These are phyloP conservation scores for Entoloma clypeatum DNA, from an alignment of 1,284 basidiomycete genomes.

Conservation along the genomic window DNA sequence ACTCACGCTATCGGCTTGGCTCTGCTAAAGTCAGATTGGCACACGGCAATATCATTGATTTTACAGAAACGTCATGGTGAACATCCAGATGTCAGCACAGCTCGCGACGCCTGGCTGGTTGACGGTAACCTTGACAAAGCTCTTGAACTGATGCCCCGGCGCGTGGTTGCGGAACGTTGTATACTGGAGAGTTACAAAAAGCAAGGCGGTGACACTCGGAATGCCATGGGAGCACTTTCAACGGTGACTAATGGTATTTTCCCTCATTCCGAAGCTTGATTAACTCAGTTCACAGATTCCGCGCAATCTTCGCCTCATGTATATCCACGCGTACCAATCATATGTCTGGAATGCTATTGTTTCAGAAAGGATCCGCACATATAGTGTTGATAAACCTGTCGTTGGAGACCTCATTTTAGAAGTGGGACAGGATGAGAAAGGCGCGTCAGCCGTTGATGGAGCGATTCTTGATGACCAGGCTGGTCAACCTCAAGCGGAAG, in stretches of 20 bases:
- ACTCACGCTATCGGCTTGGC: constrained; percentile 93
- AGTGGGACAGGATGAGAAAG: constrained; percentile 34
- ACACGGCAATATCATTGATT: constrained; percentile 79
- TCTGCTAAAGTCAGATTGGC: constrained; percentile 87
- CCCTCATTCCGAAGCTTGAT: constrained; percentile 2
- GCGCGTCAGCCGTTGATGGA: constrained; percentile 36
- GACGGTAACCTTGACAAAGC: constrained; percentile 77
- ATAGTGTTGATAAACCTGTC: constrained; percentile 74
- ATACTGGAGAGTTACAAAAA: constrained; percentile 90
- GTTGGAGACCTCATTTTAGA: constrained; percentile 88
- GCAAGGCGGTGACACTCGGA: constrained; percentile 70
- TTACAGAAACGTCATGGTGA: constrained; percentile 83
- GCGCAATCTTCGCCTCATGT: constrained; percentile 93
- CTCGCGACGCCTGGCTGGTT: constrained; percentile 80
- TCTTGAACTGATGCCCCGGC: constrained; percentile 78
- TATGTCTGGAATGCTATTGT: constrained; percentile 98
- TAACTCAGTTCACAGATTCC: constrained; percentile 66
- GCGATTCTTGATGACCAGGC: constrained; percentile 29
- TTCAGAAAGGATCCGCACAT: constrained; percentile 82
- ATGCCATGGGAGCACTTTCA: constrained; percentile 82
- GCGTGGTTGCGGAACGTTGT: constrained; percentile 89
- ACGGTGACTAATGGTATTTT: constrained; percentile 54
- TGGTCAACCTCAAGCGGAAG: constrained; percentile 29
- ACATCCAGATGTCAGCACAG: constrained; percentile 80
- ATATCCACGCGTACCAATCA: constrained; percentile 97